phyloP scores from a whole-genome alignment of 805 yeast genomes.

The Blastobotrys terrestris region DNA sequence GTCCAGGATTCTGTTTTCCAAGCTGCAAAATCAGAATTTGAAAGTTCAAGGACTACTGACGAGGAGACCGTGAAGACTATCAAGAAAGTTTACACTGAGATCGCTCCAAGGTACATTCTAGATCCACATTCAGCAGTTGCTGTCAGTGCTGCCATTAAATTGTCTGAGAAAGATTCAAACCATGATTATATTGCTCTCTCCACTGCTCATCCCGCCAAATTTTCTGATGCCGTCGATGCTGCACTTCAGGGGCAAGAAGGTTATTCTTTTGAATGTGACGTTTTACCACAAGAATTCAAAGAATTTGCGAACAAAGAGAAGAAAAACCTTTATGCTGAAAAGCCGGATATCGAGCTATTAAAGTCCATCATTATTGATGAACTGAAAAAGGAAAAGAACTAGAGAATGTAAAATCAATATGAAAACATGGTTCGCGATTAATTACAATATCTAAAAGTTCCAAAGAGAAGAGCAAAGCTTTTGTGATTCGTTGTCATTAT shows the following conservation, averaged over 20 bases:
- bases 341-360: constrained; percentile 66
- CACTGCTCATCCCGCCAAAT: constrained; percentile 99
- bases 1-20: constrained; percentile 60
- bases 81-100: constrained; percentile 53
- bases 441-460: neutral
- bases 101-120: constrained; percentile 63
- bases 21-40: constrained; percentile 64
- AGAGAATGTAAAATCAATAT: too few relatives aligned
- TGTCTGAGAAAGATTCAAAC: constrained; percentile 36
- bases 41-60: constrained; percentile 74
- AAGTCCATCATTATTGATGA: constrained; percentile 72
- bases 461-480: neutral
- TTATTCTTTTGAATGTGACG: constrained; percentile 82
- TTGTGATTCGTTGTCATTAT: neutral
- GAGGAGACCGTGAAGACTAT: constrained; percentile 76
- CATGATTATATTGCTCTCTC: constrained; percentile 66
- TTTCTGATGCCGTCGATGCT: constrained; percentile 88
- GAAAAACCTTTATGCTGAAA: constrained; percentile 65
- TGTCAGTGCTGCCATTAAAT: constrained; percentile 65
- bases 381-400: constrained; percentile 40
- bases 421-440: too few relatives aligned
- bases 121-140: constrained; percentile 99
- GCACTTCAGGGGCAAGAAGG: constrained; percentile 61
- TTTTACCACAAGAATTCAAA: constrained; percentile 82
- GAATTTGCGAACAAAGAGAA: constrained; percentile 64